Percentiles rank a stretch among this genome's conserved stretches.
Evolutionary conservation across 805 yeast species (phyloP).

Genomic region (Metschnikowia cerradonensis): DNA sequence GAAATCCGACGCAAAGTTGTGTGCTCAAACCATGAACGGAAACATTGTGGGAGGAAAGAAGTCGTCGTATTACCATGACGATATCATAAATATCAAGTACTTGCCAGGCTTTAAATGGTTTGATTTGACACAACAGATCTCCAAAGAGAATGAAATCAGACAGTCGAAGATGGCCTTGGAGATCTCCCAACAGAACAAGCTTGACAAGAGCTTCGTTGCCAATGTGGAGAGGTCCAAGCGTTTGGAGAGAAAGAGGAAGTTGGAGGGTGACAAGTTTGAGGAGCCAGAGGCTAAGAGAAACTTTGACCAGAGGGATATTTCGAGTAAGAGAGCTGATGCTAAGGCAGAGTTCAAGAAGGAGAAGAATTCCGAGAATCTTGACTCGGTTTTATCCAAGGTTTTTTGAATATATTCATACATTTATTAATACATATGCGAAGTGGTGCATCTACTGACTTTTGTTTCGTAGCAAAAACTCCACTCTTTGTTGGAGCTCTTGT

Average conservation of each 20-base stretch:
- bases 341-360: constrained; percentile 41
- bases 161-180: constrained; percentile 86
- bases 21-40: constrained; percentile 83
- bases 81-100: constrained; percentile 85
- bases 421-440: not conserved
- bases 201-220: constrained; percentile 77
- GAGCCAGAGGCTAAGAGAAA: constrained; percentile 34
- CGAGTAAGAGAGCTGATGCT: constrained; percentile 66
- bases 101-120: constrained; percentile 92
- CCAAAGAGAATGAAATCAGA: constrained; percentile 82
- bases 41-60: constrained; percentile 90
- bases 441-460: not conserved
- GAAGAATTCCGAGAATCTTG: constrained; percentile 37
- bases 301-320: constrained; percentile 67
- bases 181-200: constrained; percentile 79
- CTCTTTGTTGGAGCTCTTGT: constrained; percentile 30
- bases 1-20: constrained; percentile 83
- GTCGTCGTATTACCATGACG: constrained; percentile 88
- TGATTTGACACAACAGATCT: constrained; percentile 88
- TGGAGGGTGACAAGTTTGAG: constrained; percentile 15
- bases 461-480: constrained; percentile 13
- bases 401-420: constrained; percentile 30
- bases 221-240: constrained; percentile 85
- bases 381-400: constrained; percentile 50
- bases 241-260: constrained; percentile 50